Conservation (phyloP, 805 yeast species). For the Tetrapisispora taiwanensis region DNA sequence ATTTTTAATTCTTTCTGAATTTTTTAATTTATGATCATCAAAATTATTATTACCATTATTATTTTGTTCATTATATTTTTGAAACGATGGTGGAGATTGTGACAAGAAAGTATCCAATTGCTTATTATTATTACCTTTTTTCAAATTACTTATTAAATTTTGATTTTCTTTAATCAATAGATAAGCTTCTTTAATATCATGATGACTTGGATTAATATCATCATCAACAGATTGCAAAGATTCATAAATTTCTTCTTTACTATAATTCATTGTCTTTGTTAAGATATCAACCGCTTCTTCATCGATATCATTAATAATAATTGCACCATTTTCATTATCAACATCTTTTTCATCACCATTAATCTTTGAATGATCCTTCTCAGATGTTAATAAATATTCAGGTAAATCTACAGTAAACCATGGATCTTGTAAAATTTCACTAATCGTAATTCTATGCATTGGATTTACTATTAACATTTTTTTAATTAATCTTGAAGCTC, state of each 20-base stretch:
- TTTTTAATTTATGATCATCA: background rate
- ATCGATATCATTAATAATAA: slow-evolving; percentile 35
- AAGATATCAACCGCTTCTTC: slow-evolving; percentile 68
- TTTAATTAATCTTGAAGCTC: slow-evolving; percentile 73
- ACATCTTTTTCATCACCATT: slow-evolving; percentile 6
- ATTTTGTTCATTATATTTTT: slow-evolving; percentile 3
- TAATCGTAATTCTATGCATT: slow-evolving; percentile 82
- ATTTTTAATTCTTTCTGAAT: background rate
- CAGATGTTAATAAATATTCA: slow-evolving; percentile 53
- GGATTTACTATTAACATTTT: slow-evolving; percentile 94
- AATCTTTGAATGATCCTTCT: slow-evolving; percentile 6
- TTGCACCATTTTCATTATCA: background rate
- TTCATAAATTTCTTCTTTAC: slow-evolving; percentile 69
- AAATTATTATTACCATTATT: background rate
- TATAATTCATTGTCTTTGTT: slow-evolving; percentile 81
- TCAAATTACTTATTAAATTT: slow-evolving; percentile 53
- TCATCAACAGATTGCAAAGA: slow-evolving; percentile 40
- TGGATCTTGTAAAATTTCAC: slow-evolving; percentile 84
- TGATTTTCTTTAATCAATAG: slow-evolving; percentile 73
- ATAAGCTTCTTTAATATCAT: slow-evolving; percentile 82
- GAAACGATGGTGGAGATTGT: slow-evolving; percentile 50
- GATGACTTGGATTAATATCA: slow-evolving; percentile 38
- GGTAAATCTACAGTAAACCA: slow-evolving; percentile 84
- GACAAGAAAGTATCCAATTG: slow-evolving; percentile 50
- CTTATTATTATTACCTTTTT: slow-evolving; percentile 28